These are phyloP conservation scores for Physcia stellaris DNA, from an alignment of 495 filamentous ascomycete genomes.

Conservation along the genomic window DNA sequence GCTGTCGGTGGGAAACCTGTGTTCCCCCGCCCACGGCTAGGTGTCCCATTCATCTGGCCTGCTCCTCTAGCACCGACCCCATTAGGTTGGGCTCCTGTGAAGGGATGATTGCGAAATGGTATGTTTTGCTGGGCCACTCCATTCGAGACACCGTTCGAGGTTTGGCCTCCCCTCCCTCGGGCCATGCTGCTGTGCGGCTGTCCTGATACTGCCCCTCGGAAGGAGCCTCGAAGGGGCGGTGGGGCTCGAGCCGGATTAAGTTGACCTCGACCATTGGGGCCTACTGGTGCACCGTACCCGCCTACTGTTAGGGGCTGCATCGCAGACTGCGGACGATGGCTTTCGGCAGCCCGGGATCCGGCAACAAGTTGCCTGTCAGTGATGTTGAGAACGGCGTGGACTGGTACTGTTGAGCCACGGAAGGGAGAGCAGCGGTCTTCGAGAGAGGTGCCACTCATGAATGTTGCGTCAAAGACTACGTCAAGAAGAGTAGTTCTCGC, in stretches of 20 bases:
- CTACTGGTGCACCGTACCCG: constrained; percentile 44
- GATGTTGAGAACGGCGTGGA: constrained; percentile 74
- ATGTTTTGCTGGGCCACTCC: constrained; percentile 15
- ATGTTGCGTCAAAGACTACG: constrained; percentile 82
- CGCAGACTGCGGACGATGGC: constrained; percentile 36
- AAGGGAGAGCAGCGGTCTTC: constrained; percentile 87
- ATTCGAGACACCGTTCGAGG: too few relatives aligned
- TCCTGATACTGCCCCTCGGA: constrained; percentile 49
- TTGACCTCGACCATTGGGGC: constrained; percentile 43
- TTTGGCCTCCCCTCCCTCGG: constrained; percentile 19
- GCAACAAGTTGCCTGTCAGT: constrained; percentile 68
- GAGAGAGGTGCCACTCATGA: constrained; percentile 90
- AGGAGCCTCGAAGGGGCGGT: constrained; percentile 54
- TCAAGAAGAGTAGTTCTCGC: constrained; percentile 70
- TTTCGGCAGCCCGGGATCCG: constrained; percentile 54
- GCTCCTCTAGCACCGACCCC: constrained; percentile 12
- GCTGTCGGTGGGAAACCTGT: constrained; percentile 17
- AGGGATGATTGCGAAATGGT: constrained; percentile 19
- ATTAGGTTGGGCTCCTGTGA: constrained; percentile 15
- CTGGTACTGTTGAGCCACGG: constrained; percentile 82
- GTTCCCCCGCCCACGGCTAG: constrained; percentile 20
- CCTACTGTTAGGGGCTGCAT: constrained; percentile 42
- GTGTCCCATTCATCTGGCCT: constrained; percentile 21
- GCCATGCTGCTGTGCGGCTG: constrained; percentile 22
- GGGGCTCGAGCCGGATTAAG: constrained; percentile 55